Percentiles rank a stretch among this genome's conserved stretches.
Conservation (phyloP, 208 protist species). For the Blechomonas ayalai region DNA sequence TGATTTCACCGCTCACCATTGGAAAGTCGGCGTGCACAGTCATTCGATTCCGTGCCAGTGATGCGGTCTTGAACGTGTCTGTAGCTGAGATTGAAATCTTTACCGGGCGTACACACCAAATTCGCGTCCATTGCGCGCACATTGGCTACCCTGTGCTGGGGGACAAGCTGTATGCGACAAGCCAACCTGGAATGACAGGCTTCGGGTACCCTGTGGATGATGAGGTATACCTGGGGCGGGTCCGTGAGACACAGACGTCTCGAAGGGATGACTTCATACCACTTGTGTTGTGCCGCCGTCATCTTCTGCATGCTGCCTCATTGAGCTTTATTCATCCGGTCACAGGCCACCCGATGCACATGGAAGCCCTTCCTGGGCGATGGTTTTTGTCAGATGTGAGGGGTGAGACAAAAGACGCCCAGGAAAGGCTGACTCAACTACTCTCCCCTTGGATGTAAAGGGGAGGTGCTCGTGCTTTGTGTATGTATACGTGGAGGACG, state of each 20-base stretch:
- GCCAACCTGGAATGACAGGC: slow-evolving; percentile 21
- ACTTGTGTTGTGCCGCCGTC: slow-evolving; percentile 27
- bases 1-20: slow-evolving; percentile 1
- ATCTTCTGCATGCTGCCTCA: slow-evolving; percentile 54
- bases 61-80: slow-evolving; percentile 22
- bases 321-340: slow-evolving; percentile 45
- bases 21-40: slow-evolving; percentile 43
- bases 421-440: no score
- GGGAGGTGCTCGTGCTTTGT: no score
- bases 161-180: slow-evolving; percentile 73
- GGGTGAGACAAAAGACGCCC: no score
- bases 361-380: slow-evolving; percentile 13
- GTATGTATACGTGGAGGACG: no score
- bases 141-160: slow-evolving; percentile 62
- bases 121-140: slow-evolving; percentile 64
- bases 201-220: slow-evolving; percentile 36
- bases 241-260: slow-evolving; percentile 4
- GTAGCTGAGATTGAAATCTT: slow-evolving; percentile 58
- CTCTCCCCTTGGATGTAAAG: no score
- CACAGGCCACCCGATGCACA: slow-evolving; percentile 8
- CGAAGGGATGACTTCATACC: slow-evolving; percentile 1
- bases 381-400: slow-evolving; percentile 46
- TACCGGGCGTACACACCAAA: slow-evolving; percentile 73
- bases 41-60: slow-evolving; percentile 33
- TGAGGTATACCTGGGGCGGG: slow-evolving; percentile 56